Base-by-base conservation (phyloP, 2,329 filamentous ascomycete genomes). In the Penicillium sp. region DNA sequence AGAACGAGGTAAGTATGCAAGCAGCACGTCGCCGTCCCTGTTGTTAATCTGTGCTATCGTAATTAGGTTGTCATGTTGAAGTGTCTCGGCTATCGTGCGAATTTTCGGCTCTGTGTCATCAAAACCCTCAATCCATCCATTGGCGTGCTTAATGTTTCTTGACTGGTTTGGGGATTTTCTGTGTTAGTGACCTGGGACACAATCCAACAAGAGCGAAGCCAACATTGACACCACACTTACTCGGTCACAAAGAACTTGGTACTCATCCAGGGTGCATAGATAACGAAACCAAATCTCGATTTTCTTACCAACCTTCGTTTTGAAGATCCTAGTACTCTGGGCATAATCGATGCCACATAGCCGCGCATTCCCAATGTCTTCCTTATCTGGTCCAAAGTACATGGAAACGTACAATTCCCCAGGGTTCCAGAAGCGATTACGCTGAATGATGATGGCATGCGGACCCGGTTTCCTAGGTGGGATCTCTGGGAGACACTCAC, bases 81-180 rank as follows among this genome's bases (percentile, higher is more conserved):
- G 68, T 17, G 67, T 61, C 19, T 74, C 60, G 13, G 71, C 70
- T 53, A 77, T 64, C 4, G 58, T 58, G 45, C 69, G 69, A 11
- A 79, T 47, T 3, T 56, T 56, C 9, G 63, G 29, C 35, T 73
- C 67, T 3, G 71, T 76, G 49, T 79, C 73, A 17, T 68, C 48
- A 60, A 70, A 80, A 0, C 73, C 73, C 58, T 75, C 67, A 29
- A 78, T 64, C 71, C 73, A 79, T 41, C 72, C 73, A 56, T 70
- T 75, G 44, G 67, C 67, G 52, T 56, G 63, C 31, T 62, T 65
- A 3, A 35, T 15, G 49, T 72, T 70, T 9, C 4, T 4, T 21
- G 11, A 55, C 64, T 63, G 46, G 19, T 29, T 26, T 46, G 45
- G 46, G n/a, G 44, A 35, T 19, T 56, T 19, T 8, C 13, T 21